Evolutionary conservation across 768 basidiomycete species (phyloP).

Genomic region (Xanthoconium stramineum): DNA sequence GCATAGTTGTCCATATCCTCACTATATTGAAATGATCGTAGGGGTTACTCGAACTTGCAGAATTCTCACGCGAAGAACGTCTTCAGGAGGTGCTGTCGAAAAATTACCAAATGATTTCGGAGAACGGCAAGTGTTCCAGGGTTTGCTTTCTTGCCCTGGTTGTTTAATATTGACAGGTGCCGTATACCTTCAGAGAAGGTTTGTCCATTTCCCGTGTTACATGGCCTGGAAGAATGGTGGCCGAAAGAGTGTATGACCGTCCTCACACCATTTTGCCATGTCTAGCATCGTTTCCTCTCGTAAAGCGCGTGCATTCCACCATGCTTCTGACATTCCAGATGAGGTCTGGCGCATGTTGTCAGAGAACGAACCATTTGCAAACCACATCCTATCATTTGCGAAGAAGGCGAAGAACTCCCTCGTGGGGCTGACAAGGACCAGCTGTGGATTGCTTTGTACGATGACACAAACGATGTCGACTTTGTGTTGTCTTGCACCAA

Average conservation of each 20-base stretch:
- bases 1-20: background rate
- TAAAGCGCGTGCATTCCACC: conserved; percentile 4
- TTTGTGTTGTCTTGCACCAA: conserved; percentile 10
- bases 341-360: conserved; percentile 30
- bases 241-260: background rate
- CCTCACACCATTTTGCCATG: conserved; percentile 15
- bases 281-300: background rate
- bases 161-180: background rate
- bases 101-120: background rate
- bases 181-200: background rate
- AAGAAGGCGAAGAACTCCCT: conserved; percentile 18
- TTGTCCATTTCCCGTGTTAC: too few relatives aligned
- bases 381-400: conserved; percentile 40
- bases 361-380: conserved; percentile 31
- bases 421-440: conserved; percentile 1
- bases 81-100: background rate
- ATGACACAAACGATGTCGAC: conserved; percentile 10
- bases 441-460: conserved; percentile 31
- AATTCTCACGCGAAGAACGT: background rate
- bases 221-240: too few relatives aligned
- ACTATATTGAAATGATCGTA: background rate
- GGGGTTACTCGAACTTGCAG: background rate
- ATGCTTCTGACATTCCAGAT: conserved; percentile 12
- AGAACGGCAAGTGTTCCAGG: background rate
- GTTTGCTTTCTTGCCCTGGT: too few relatives aligned